Conservation (phyloP, 192 early-diverging fungal species). For the Funneliformis mosseae region DNA sequence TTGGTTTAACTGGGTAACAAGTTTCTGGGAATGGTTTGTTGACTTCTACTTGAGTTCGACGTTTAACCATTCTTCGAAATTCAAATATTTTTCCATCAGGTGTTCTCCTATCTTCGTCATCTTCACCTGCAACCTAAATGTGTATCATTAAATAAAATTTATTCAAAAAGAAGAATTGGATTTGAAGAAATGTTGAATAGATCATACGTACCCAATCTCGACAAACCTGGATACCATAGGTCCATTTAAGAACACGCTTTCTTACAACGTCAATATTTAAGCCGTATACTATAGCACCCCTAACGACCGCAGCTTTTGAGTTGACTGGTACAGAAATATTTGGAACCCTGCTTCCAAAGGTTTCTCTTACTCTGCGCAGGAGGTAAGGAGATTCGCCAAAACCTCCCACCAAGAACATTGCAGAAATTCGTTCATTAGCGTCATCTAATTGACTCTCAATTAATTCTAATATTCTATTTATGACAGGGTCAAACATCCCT, state of each 20-base stretch:
- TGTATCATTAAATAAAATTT: too few species aligned
- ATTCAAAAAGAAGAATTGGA: too few species aligned
- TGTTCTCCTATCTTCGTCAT: neutral
- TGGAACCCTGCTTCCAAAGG: slow-evolving; percentile 46
- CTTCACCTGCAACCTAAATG: neutral
- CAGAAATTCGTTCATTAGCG: slow-evolving; percentile 41
- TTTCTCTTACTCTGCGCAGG: slow-evolving; percentile 46
- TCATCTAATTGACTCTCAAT: slow-evolving; percentile 56
- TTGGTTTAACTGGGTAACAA: neutral
- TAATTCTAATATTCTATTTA: slow-evolving; percentile 52
- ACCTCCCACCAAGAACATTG: slow-evolving; percentile 59
- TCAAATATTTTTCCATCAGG: slow-evolving; percentile 14
- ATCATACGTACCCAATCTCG: neutral
- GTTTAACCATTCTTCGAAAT: neutral
- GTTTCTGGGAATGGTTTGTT: slow-evolving; percentile 1
- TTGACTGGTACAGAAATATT: slow-evolving; percentile 53
- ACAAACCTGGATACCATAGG: slow-evolving; percentile 7
- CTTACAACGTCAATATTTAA: slow-evolving; percentile 7
- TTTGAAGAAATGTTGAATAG: too few species aligned
- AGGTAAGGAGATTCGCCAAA: slow-evolving; percentile 59
- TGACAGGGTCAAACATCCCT: slow-evolving; percentile 59
- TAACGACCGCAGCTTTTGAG: slow-evolving; percentile 56
- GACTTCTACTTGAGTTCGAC: slow-evolving; percentile 2
- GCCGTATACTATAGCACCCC: slow-evolving; percentile 42
- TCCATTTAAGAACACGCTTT: slow-evolving; percentile 16